phyloP scores from a whole-genome alignment of 1,139 yeast genomes.

The Lodderomyces elongisporus region DNA sequence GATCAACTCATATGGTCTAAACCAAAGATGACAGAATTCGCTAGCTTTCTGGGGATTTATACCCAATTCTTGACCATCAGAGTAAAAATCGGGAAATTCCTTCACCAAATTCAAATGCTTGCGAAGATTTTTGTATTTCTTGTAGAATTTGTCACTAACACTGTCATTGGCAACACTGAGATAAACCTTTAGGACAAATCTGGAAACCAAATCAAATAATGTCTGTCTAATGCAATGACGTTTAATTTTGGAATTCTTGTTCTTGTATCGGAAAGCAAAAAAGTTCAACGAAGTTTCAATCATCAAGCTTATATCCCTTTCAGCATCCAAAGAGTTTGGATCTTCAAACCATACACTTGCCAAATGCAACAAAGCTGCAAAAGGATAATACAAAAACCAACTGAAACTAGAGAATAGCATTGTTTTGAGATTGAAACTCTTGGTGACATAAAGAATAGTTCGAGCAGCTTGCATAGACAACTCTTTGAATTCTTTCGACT shows the following conservation, averaged over 20 bases:
- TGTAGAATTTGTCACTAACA: background rate
- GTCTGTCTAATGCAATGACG: constrained; percentile 6
- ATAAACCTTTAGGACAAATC: constrained; percentile 5
- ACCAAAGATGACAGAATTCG: constrained; percentile 7
- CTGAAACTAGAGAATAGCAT: constrained; percentile 21
- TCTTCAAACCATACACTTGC: constrained; percentile 25
- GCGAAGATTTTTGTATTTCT: constrained; percentile 4
- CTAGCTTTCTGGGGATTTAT: constrained; percentile 1
- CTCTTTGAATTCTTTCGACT: constrained; percentile 16
- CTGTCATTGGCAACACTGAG: constrained; percentile 1
- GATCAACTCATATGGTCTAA: constrained; percentile 7
- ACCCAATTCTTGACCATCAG: constrained; percentile 3
- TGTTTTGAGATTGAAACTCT: constrained; percentile 16
- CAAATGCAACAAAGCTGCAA: constrained; percentile 30
- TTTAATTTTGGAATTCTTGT: constrained; percentile 2
- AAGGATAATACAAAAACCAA: constrained; percentile 30
- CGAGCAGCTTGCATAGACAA: constrained; percentile 29
- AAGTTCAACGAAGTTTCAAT: constrained; percentile 23
- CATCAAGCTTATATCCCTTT: constrained; percentile 25
- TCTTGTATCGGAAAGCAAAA: constrained; percentile 11
- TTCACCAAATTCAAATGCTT: constrained; percentile 6
- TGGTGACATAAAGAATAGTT: constrained; percentile 26
- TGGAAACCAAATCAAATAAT: constrained; percentile 8
- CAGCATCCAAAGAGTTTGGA: constrained; percentile 22
- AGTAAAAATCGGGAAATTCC: constrained; percentile 9